Evolutionary conservation across 2,329 filamentous ascomycete species (phyloP), one percentile per base, ranked within the genome.

Genomic region (Sporothrix sp.): DNA sequence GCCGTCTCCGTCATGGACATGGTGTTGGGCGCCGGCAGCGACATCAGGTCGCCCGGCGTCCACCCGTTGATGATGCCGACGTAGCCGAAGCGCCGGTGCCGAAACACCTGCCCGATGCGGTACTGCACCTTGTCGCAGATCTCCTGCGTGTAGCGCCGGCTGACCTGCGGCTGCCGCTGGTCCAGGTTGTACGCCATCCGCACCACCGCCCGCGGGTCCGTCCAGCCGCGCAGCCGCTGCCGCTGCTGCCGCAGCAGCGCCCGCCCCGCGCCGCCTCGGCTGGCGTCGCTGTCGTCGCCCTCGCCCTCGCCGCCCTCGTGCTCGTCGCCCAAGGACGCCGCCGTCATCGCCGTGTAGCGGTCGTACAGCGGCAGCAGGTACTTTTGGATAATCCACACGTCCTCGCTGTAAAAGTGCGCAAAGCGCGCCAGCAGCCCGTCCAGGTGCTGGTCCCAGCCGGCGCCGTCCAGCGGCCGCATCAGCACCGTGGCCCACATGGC

Each of bases 21-120:
- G 16, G 56, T 56, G 25, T 61, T 59, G 48, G 61, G 58, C 52
- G 54, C 58, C 28, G 61, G 62, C 48, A 63, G 55, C 11, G 53
- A 52, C 21, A 48, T 49, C 16, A 59, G 54, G 38, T 60, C 60
- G 49, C 60, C 57, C 14, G 70, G 68, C 45, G 85, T 82, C 90
- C 91, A 98, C n/a, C 90, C 90, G 13, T 85, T 87, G 52, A 98
- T 85, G 23, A 94, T 77, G 16, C 84, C 90, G 44, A 82, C 71
- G 63, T 91, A 95, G 18, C 76, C 71, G 63, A 93, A 95, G 40
- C 89, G 78, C 54, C 74, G 80, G 66, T 98, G 93, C 43, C 75
- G 76, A 63, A 97, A 95, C 7, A 95, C 76, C 59, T 94, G 85
- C 1, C 93, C 93, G 44, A 95, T 77, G 46, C 74, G 78, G 64